phyloP scores from a whole-genome alignment of 176 grass and related monocot species.

The Puccinellia tenuiflora region DNA sequence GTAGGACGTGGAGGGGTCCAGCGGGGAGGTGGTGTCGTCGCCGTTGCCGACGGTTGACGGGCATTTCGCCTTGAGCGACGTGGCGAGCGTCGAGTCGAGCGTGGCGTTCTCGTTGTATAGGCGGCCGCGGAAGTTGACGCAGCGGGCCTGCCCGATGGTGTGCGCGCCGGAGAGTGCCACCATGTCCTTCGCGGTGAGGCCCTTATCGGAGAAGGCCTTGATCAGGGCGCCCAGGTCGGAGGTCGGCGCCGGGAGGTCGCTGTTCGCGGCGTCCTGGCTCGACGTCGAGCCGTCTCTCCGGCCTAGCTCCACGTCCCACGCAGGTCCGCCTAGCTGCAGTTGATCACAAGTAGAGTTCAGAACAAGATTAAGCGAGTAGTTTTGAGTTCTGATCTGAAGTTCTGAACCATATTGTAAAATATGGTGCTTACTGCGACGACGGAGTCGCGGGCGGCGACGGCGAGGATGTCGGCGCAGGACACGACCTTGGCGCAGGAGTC shows the following conservation, averaged over 20 bases:
- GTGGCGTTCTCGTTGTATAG: slow-evolving; percentile 60
- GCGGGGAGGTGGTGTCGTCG: slow-evolving; percentile 49
- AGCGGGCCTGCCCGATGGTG: slow-evolving; percentile 54
- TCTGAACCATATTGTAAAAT: no score
- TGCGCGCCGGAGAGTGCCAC: slow-evolving; percentile 48
- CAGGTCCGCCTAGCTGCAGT: slow-evolving; percentile 48
- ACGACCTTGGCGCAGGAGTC: slow-evolving; percentile 44
- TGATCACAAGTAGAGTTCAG: background rate
- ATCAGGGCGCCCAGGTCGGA: slow-evolving; percentile 31
- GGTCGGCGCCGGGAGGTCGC: slow-evolving; percentile 37
- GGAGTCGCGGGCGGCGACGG: slow-evolving; percentile 62
- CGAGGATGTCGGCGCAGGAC: slow-evolving; percentile 87
- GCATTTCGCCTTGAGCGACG: slow-evolving; percentile 34
- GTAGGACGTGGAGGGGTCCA: slow-evolving; percentile 49
- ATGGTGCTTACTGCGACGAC: slow-evolving; percentile 40
- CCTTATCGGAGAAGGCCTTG: slow-evolving; percentile 40
- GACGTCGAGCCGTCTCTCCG: slow-evolving; percentile 41
- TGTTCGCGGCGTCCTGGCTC: slow-evolving; percentile 42
- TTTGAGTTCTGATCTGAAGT: background rate
- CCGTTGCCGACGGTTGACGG: slow-evolving; percentile 4
- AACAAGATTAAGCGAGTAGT: background rate
- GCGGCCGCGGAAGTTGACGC: slow-evolving; percentile 47
- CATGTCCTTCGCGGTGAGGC: slow-evolving; percentile 38
- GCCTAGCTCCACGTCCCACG: slow-evolving; percentile 54
- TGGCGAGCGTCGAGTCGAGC: slow-evolving; percentile 39